Percentiles rank a stretch among this genome's conserved stretches.
phyloP scores from a whole-genome alignment of 208 protist genomes.

The Porcisia deanei region DNA sequence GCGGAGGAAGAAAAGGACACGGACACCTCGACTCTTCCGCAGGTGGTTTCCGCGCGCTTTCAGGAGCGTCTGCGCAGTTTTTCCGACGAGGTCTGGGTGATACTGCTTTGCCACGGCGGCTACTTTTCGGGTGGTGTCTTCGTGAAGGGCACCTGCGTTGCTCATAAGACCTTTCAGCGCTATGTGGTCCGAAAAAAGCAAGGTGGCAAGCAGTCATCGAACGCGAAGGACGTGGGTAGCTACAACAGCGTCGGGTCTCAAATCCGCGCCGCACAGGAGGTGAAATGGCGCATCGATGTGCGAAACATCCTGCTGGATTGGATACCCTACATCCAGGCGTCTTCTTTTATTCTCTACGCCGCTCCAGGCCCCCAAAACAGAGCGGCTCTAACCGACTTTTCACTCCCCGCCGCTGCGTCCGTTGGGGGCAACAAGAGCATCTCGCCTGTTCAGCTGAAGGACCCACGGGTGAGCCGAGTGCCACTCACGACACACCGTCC shows the following conservation, averaged over 20 bases:
- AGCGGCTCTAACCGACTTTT: constrained; percentile 74
- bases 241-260: constrained; percentile 83
- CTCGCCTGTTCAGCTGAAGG: constrained; percentile 68
- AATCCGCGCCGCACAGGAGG: constrained; percentile 87
- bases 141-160: constrained; percentile 44
- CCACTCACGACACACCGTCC: constrained; percentile 86
- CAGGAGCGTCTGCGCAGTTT: constrained; percentile 41
- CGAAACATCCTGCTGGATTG: constrained; percentile 75
- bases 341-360: constrained; percentile 80
- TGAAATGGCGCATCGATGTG: constrained; percentile 85
- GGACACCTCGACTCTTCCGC: constrained; percentile 32
- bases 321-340: constrained; percentile 65
- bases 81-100: constrained; percentile 52
- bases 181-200: constrained; percentile 94
- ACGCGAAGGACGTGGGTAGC: constrained; percentile 73
- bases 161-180: constrained; percentile 89
- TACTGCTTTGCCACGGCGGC: constrained; percentile 89
- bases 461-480: constrained; percentile 73
- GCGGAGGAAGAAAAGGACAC: constrained; percentile 47
- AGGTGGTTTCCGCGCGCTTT: constrained; percentile 27
- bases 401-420: constrained; percentile 17
- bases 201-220: constrained; percentile 86
- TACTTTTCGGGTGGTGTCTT: constrained; percentile 91
- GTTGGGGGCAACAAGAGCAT: constrained; percentile 16
- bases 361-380: constrained; percentile 87